phyloP scores from a whole-genome alignment of 140 eudicot species.

The Stevia rebaudiana region DNA sequence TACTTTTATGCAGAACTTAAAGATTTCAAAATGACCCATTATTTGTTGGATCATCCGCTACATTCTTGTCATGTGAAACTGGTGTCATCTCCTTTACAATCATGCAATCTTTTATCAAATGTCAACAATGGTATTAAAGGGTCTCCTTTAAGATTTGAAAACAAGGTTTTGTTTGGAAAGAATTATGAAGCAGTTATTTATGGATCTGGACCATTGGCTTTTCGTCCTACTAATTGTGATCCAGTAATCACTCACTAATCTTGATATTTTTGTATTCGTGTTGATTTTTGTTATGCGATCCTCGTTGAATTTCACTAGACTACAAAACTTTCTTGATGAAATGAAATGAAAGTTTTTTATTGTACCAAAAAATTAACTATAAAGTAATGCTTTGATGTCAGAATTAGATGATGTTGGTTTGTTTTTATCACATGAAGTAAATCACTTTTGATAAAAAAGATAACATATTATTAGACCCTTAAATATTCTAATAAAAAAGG shows the following conservation, averaged over 20 bases:
- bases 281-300: background rate
- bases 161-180: conserved; percentile 39
- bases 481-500: background rate
- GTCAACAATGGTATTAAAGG: conserved; percentile 78
- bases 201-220: conserved; percentile 76
- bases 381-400: background rate
- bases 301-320: background rate
- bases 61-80: conserved; percentile 77
- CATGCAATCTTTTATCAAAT: conserved; percentile 57
- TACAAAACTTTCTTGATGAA: background rate
- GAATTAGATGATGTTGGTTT: conserved; percentile 8
- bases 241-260: conserved; percentile 30
- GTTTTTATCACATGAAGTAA: background rate
- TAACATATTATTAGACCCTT: background rate
- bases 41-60: conserved; percentile 78
- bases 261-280: background rate
- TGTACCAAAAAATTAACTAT: background rate
- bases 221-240: conserved; percentile 58
- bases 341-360: background rate
- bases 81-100: conserved; percentile 62
- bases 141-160: conserved; percentile 62
- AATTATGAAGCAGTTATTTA: conserved; percentile 68
- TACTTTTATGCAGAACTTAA: conserved; percentile 69
- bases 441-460: background rate
- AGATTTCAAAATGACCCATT: conserved; percentile 51